Conservation (phyloP, 225 moss, liverwort and hornwort genomes). For the Neckera pumila region DNA sequence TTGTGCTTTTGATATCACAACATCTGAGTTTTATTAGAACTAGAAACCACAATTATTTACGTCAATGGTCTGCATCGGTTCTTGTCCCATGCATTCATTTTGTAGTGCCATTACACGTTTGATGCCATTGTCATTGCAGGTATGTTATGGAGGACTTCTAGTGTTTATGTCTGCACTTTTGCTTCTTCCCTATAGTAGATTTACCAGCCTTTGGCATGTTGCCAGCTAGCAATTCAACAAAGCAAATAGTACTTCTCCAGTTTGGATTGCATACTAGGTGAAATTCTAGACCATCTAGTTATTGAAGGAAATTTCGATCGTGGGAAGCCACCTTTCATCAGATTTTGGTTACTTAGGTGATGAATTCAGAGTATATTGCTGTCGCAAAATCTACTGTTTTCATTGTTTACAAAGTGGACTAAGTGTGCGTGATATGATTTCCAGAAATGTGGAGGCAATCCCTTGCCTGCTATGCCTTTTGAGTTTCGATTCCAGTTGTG, state of each 20-base stretch:
- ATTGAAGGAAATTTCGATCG: neutral
- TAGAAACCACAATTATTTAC: neutral
- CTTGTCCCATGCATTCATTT: neutral
- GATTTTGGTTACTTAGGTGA: neutral
- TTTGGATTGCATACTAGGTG: slow-evolving; percentile 67
- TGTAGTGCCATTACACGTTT: neutral
- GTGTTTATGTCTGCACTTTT: slow-evolving; percentile 56
- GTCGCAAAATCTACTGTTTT: neutral
- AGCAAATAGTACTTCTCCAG: slow-evolving; percentile 37
- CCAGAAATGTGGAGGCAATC: slow-evolving; percentile 43
- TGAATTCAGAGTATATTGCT: neutral
- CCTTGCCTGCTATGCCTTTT: slow-evolving; percentile 12
- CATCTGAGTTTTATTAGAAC: neutral
- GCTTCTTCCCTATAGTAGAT: slow-evolving; percentile 46
- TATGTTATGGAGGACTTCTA: slow-evolving; percentile 47
- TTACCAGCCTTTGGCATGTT: slow-evolving; percentile 73
- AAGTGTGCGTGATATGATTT: neutral
- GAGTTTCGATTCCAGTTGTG: too few species aligned
- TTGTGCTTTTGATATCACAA: neutral
- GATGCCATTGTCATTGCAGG: slow-evolving; percentile 27
- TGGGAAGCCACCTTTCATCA: neutral
- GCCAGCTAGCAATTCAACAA: slow-evolving; percentile 65
- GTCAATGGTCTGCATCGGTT: neutral
- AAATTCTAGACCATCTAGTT: neutral
- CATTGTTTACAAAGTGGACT: neutral